Evolutionary conservation across 345 rosid genomes (phyloP), one percentile per base, ranked within the genome.

Genomic region (Bruguiera sexangula): DNA sequence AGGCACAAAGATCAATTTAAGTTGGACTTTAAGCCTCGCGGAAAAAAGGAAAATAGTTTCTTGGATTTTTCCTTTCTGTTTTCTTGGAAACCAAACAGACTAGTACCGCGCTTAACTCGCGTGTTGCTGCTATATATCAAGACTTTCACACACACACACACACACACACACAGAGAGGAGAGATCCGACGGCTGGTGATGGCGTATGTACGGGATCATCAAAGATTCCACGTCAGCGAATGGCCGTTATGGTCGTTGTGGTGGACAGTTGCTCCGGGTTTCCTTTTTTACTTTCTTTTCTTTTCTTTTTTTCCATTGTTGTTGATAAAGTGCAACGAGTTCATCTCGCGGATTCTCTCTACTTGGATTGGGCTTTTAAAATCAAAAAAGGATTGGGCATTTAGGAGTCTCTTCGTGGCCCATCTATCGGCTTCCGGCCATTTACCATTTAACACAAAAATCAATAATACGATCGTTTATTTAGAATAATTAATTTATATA

Each of bases 211-310:
- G 6, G 57, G 15, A 27, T 6, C 60, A 56, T 56, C 31, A 24
- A 15, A 56, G 4, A 0, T 39, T 53, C 73, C 76, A 68, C 67
- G 63, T 72, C 76, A 64, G 73, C 76, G 22, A 30, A 67, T 13
- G 70, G 59, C 73, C 52, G 73, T 77, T 72, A 52, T 37, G 63
- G 69, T 46, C 22, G 43, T 34, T 55, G 30, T 21, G 50, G 2
- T 56, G 37, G 37, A 34, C 18, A 29, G 63, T 27, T 53, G 61
- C 32, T 19, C 31, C 34, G 11, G 1, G 62, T 2, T 21, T 27
- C 29, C 29, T 1, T 27, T 27, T 27, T 27, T 27, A 27, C 29
- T 27, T 27, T 27, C 29, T 27, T 27, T 27, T 27, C 2, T 27
- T 27, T 27, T 27, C 2, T 27, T 27, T 27, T 27, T 27, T 27